These are phyloP conservation scores for Colletotrichum cordylinicola DNA, from an alignment of 2,329 filamentous ascomycete species.

Conservation along the genomic window DNA sequence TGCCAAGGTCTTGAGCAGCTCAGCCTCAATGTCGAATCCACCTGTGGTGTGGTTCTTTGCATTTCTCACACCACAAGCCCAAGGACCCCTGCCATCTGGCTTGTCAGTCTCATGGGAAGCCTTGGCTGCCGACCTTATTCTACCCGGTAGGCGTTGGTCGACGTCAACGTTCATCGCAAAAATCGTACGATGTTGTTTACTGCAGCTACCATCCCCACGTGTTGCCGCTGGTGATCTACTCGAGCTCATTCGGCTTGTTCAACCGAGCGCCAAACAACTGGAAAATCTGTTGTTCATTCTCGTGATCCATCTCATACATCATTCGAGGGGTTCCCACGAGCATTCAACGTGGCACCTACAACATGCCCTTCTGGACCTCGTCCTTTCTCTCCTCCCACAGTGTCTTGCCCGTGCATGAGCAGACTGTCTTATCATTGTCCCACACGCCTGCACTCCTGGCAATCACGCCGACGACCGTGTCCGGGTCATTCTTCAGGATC, in stretches of 20 bases:
- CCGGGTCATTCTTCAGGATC: slow-evolving; percentile 72
- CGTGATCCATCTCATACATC: slow-evolving; percentile 1
- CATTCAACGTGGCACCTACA: slow-evolving; percentile 36
- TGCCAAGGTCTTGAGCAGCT: slow-evolving; percentile 8
- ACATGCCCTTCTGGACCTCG: slow-evolving; percentile 88
- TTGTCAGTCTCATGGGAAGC: slow-evolving; percentile 2
- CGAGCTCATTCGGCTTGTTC: slow-evolving; percentile 13
- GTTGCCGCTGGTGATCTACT: slow-evolving; percentile 11
- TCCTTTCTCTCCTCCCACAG: slow-evolving; percentile 97
- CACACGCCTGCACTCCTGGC: slow-evolving; percentile 96
- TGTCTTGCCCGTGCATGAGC: slow-evolving; percentile 96
- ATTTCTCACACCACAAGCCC: neutral
- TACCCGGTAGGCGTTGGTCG: neutral
- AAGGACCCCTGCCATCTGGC: neutral
- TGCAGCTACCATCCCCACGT: slow-evolving; percentile 9
- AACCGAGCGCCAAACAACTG: slow-evolving; percentile 12
- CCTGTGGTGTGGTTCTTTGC: slow-evolving; percentile 5
- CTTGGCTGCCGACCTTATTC: neutral
- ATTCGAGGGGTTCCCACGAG: neutral
- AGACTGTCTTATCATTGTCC: slow-evolving; percentile 99
- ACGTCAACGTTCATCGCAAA: slow-evolving; percentile 19
- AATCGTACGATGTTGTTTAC: slow-evolving; percentile 23
- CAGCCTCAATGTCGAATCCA: slow-evolving; percentile 11
- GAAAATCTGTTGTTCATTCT: neutral
- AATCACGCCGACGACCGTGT: slow-evolving; percentile 92